Evolutionary conservation across 2,329 filamentous ascomycete genomes (phyloP), one percentile per base, ranked within the genome.

Genomic region (Paraphaeosphaeria minitans): DNA sequence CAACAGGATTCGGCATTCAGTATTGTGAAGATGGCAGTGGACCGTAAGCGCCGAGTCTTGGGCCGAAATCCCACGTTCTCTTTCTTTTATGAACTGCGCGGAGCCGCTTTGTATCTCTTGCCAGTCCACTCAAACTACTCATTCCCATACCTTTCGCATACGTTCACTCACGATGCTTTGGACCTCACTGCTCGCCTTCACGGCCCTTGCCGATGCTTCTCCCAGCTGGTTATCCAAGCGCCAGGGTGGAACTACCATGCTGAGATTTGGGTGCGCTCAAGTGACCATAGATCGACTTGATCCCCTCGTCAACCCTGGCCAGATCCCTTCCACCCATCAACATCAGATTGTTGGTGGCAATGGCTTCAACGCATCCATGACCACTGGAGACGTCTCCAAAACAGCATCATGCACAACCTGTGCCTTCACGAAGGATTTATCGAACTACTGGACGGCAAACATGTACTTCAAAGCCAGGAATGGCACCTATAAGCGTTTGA

Each of bases 341-440:
- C 77, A 79, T 61, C 77, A 79, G 62, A 71, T 79, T 47, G 76
- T 75, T 2, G 77, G 77, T 27, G 80, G 80, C 3, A 78, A 82
- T 60, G 78, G 77, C 0, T 82, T 82, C 72, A 81, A 81, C 57
- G 70, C 74, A 14, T 74, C 79, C 1, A 82, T 82, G 80, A 66
- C 75, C 39, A 69, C 60, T 24, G 62, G 63, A 13, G 71, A 73
- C 59, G 62, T 74, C n/a, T 57, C 67, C 13, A 65, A 65, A 22
- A 61, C 63, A 62, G 71, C 71, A 4, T 71, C 66, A 5, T 81
- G 79, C 69, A 81, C 79, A 1, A 79, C 77, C 0, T 81, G 78
- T 61, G 73, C 69, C 13, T 78, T 77, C 53, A 67, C 70, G 27
- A 74, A 80, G n/a, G 78, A 79, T 54, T 55, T 63, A 35, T 53